Evolutionary conservation across 352 stramenopile genomes (phyloP), one percentile per base, ranked within the genome.

Genomic region (Elongisporangium undulatum): DNA sequence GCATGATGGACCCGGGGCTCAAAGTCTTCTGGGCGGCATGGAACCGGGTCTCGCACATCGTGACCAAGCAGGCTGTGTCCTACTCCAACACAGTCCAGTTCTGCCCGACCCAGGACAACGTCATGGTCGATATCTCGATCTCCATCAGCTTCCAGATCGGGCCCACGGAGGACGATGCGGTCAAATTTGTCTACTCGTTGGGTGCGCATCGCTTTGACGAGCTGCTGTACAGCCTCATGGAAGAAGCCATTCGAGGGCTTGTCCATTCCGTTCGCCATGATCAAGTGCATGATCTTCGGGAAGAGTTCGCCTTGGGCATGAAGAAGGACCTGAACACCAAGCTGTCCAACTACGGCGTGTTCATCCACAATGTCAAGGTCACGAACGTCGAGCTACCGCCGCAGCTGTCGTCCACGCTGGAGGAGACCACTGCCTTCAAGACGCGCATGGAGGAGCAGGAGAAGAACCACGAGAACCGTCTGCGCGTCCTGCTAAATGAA

Each of bases 61-160:
- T 95, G 12, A 94, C 87, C 45, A 90, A 92, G 68, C 84, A 93
- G 52, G 85, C 85, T 0, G 84, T 96, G 41, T 86, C 85, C 17
- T 96, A 92, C 63, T 85, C 77, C 34, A 90, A 87, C 51, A 75
- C 75, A 0, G 80, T 92, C 49, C 75, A 67, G 17, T 81, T 77
- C 51, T 94, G 85, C 54, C 82, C 85, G 9, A 96, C 87, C 9
- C 77, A 71, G 9, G 85, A 96, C 67, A 96, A 94, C 55, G 85
- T 96, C 15, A 94, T 96, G 85, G 79, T 94, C n/a, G 74, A 94
- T 57, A 90, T 95, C 51, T 82, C 94, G 68, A 87, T 94, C 56
- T 95, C 86, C 39, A 87, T 95, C 66, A 93, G 82, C 55, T 90
- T 95, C 72, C 83, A 91, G 67, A 92, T 95, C 51, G 86, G 86